phyloP scores from a whole-genome alignment of 768 basidiomycete species.

The Tylopilus intermedius region DNA sequence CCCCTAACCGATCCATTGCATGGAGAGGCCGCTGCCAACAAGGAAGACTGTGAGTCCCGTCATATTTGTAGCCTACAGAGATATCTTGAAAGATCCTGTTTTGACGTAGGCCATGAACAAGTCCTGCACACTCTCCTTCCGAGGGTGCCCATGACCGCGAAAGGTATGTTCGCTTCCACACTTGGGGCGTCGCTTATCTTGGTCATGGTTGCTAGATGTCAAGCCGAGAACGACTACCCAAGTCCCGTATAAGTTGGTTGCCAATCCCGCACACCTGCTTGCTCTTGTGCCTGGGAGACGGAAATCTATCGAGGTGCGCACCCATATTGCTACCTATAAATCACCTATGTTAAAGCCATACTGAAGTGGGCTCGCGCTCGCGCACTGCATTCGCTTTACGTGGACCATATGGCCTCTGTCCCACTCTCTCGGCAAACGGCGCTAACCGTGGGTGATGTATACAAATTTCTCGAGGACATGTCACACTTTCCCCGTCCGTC shows the following conservation, averaged over 20 bases:
- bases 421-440: slow-evolving; percentile 18
- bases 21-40: background rate
- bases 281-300: slow-evolving; percentile 38
- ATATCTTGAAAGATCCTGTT: background rate
- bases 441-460: slow-evolving; percentile 40
- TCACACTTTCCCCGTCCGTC: slow-evolving; percentile 34
- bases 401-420: slow-evolving; percentile 20
- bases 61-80: background rate
- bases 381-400: slow-evolving; percentile 37
- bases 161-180: slow-evolving; percentile 28
- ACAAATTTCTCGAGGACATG: slow-evolving; percentile 41
- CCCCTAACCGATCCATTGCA: background rate
- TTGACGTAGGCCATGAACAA: slow-evolving; percentile 30
- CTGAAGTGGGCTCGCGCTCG: slow-evolving; percentile 43
- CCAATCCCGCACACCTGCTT: slow-evolving; percentile 32
- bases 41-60: slow-evolving; percentile 20
- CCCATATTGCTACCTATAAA: background rate
- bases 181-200: background rate
- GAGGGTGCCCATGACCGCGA: slow-evolving; percentile 40
- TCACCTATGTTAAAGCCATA: background rate
- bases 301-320: slow-evolving; percentile 45
- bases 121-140: slow-evolving; percentile 35
- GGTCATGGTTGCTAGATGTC: slow-evolving; percentile 27
- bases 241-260: slow-evolving; percentile 37
- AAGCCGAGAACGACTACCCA: slow-evolving; percentile 27